Conservation (phyloP, 495 filamentous ascomycete genomes). For the Xylaria flabelliformis region DNA sequence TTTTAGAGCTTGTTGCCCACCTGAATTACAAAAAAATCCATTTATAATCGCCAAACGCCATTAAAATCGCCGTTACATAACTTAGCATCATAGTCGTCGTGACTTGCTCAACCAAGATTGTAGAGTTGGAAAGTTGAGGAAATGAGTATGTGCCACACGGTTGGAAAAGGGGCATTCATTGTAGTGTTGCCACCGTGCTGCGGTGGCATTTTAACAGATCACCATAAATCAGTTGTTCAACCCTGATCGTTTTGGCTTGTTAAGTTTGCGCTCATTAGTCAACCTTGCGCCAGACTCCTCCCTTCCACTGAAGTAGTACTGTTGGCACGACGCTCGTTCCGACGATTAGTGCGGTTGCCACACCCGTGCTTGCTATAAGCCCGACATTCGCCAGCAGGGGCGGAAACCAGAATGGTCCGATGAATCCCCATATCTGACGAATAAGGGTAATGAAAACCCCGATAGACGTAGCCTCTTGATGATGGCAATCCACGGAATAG, state of each 20-base stretch:
- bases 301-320: slow-evolving; percentile 6
- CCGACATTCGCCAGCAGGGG: slow-evolving; percentile 37
- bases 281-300: background rate
- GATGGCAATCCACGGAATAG: slow-evolving; percentile 60
- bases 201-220: too few species aligned
- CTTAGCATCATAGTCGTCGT: too few species aligned
- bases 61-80: background rate
- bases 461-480: slow-evolving; percentile 55
- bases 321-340: slow-evolving; percentile 2
- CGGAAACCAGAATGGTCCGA: slow-evolving; percentile 60
- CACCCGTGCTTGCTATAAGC: slow-evolving; percentile 7
- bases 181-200: background rate
- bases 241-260: background rate
- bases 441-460: slow-evolving; percentile 65
- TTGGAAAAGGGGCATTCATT: background rate
- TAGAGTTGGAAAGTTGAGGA: too few species aligned
- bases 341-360: background rate
- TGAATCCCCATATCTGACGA: slow-evolving; percentile 61
- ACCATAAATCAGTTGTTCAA: background rate
- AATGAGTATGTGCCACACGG: background rate
- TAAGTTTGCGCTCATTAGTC: background rate
- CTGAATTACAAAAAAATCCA: too few species aligned
- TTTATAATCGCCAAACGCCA: background rate
- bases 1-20: too few species aligned
- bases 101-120: too few species aligned